phyloP scores from a whole-genome alignment of 495 filamentous ascomycete genomes.

The Lichenothelia convexa region DNA sequence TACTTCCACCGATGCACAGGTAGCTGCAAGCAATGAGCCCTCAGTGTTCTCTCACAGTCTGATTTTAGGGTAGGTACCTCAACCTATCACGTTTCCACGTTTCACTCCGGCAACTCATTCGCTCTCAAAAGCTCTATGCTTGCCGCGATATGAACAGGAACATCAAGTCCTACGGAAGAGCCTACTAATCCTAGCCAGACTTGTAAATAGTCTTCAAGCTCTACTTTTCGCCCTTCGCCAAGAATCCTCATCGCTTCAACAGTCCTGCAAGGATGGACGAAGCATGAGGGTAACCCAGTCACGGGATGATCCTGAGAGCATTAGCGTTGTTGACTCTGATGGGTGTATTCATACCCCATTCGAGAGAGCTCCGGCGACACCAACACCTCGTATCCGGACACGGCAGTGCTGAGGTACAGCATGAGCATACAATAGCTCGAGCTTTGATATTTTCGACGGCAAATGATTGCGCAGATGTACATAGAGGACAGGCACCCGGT shows the following conservation, averaged over 20 bases:
- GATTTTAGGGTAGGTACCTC: neutral
- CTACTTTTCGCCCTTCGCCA: conserved; percentile 8
- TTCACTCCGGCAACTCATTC: neutral
- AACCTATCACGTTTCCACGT: neutral
- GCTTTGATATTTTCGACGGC: conserved; percentile 2
- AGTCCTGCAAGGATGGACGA: conserved; percentile 76
- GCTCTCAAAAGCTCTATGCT: no score
- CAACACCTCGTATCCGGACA: conserved; percentile 34
- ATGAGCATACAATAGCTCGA: conserved; percentile 50
- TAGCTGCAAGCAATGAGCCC: no score
- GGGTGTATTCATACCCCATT: conserved; percentile 34
- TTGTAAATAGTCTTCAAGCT: conserved; percentile 50
- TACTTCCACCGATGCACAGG: no score
- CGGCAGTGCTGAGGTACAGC: conserved; percentile 49
- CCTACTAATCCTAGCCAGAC: conserved; percentile 68
- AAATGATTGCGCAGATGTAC: conserved; percentile 30
- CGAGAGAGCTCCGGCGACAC: conserved; percentile 58
- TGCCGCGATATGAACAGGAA: conserved; percentile 36
- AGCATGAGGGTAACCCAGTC: conserved; percentile 54
- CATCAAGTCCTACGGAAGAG: conserved; percentile 48
- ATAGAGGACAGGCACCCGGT: conserved; percentile 40
- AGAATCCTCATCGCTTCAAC: conserved; percentile 48
- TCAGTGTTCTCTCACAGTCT: neutral
- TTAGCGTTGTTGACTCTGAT: neutral
- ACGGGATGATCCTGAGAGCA: conserved; percentile 54